Evolutionary conservation across 257 asterid species (phyloP), one percentile per base, ranked within the genome.

Genomic region (Forsythia viridissima): DNA sequence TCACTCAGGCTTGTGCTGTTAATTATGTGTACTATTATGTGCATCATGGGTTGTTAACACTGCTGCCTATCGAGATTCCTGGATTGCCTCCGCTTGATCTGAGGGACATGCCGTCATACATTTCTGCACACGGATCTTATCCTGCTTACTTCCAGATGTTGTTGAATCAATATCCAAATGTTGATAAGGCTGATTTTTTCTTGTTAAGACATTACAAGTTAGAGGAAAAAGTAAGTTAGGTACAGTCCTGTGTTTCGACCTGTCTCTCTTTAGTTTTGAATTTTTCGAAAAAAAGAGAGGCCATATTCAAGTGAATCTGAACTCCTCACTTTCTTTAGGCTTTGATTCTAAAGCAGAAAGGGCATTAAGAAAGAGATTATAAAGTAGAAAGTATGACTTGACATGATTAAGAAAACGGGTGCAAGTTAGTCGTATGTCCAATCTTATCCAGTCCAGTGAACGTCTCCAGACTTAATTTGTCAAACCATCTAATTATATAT

Each of bases 1-100:
- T 92, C 85, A 87, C 98, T 71, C 98, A 93, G 52, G 88, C 96
- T 18, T 88, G 94, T 76, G 88, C 88, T 0, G 96, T 93, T 21
- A 90, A 86, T 79, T 88, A 79, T 82, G 83, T 93, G 4, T 89
- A 88, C 79, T 89, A 92, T 46, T 80, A 72, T 77, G 90, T 81
- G n/a, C 84, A 88, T 42, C 89, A 82, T 10, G 91, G 96, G 43
- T 5, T 81, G 69, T 12, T 93, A 9, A 24, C 24, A 24, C 24
- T 24, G 24, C 72, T 83, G n/a, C 88, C 89, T n/a, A 88, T 90
- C 59, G 81, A 81, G 41, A 80, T 93, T 12, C 94, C 92, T 8
- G 97, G 96, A 72, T 83, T 93, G 82, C 93, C 93, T 15, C 81
- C 81, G 30, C 89, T 93, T 13, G 89, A 88, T 21, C 74, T 87